phyloP scores from a whole-genome alignment of 1,139 yeast genomes.

The Ogataea hybrid region DNA sequence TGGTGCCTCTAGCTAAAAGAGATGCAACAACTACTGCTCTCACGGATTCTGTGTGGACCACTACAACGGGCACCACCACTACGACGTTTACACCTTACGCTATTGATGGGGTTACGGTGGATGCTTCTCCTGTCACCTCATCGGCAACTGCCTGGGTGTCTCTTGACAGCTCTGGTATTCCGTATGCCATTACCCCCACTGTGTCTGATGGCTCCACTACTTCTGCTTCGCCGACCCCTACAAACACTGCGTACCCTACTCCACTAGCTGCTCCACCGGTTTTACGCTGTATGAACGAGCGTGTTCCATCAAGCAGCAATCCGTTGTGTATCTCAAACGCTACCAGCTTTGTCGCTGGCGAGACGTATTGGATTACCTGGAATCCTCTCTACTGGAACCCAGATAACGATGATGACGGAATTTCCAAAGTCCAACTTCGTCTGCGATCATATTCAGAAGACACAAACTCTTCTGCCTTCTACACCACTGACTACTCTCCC shows the following conservation, averaged over 20 bases:
- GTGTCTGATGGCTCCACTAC: constrained; percentile 1
- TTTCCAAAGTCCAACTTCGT: neutral
- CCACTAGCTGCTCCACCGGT: constrained; percentile 4
- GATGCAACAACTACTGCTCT: neutral
- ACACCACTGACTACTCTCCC: neutral
- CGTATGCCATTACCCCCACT: constrained; percentile 1
- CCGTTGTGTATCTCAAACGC: neutral
- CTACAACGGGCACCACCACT: constrained; percentile 1
- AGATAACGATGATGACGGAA: neutral
- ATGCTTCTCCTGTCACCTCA: constrained; percentile 1
- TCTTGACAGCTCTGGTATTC: constrained; percentile 2
- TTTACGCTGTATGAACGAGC: constrained; percentile 4
- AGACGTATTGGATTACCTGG: constrained; percentile 4
- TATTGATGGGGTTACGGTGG: neutral
- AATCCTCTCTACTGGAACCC: constrained; percentile 1
- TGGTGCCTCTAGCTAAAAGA: neutral
- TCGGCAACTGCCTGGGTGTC: constrained; percentile 1
- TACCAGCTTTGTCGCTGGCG: neutral
- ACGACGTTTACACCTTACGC: neutral
- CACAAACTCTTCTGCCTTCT: neutral
- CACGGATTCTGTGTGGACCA: neutral
- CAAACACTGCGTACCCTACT: constrained; percentile 1
- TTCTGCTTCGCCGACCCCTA: too few species aligned
- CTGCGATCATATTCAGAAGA: neutral
- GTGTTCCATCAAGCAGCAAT: neutral